Evolutionary conservation across 257 asterid genomes (phyloP), one percentile per base, ranked within the genome.

Genomic region (Rehmannia glutinosa): DNA sequence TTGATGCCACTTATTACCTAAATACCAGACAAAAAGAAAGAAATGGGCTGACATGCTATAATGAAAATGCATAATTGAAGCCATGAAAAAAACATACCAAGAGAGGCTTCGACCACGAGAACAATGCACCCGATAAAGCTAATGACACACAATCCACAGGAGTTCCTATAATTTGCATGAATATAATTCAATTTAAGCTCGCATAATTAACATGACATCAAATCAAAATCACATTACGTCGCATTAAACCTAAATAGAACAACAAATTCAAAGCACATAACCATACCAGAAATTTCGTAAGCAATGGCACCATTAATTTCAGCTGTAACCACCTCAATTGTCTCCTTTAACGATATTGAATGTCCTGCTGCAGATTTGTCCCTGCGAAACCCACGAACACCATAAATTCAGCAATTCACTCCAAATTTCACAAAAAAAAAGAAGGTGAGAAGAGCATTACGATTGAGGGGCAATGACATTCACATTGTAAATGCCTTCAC

Each of bases 71-170:
- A 35, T 62, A 36, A 16, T 43, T 24, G 27, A 49, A 60, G 71
- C n/a, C n/a, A n/a, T n/a, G n/a, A n/a, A 87, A 27, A 61, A 59
- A 67, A 55, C 69, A 49, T 85, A 94, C 99, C 97, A 94, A 75
- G 12, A 84, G 81, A 21, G 99, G 99, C 84, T 89, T 94, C 30
- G 97, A 68, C 98, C 99, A 91, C 27, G 98, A 79, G 83, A 89
- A 94, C 9, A 94, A 82, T 8, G 98, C 93, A 42, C 99, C 99
- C 27, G 97, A 91, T 73, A 94, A 77, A 2, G 97, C 93, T 46
- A 94, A 74, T 1, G 99, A 94, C 33, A 94, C 97, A 74, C 98
- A 94, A 79, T 94, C 99, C 27, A 79, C 99, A 3, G 99, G 96
- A 74, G 99, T 88, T 67, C 99, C 99, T 94, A 78, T 80, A 78